These are phyloP conservation scores for Candida sp. DNA, from an alignment of 1,139 yeast species.

Conservation along the genomic window DNA sequence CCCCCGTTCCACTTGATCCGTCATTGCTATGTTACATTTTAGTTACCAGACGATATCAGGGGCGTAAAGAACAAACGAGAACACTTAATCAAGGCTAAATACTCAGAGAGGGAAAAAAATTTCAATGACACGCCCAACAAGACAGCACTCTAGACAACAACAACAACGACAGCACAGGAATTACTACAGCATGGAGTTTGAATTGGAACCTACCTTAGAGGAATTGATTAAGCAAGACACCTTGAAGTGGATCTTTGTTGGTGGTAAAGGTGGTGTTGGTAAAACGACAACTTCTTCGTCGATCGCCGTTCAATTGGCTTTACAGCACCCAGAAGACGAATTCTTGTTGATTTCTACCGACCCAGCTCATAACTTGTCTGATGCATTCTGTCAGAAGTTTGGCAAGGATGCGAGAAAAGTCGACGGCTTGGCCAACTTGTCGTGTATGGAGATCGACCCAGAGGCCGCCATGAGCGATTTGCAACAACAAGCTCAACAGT, in stretches of 20 bases:
- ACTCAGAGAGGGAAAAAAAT: background rate
- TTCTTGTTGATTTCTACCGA: constrained; percentile 94
- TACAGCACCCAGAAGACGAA: constrained; percentile 79
- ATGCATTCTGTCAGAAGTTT: constrained; percentile 97
- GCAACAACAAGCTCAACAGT: constrained; percentile 62
- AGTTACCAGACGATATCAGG: background rate
- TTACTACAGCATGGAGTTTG: constrained; percentile 40
- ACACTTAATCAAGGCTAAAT: background rate
- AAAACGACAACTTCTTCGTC: constrained; percentile 98
- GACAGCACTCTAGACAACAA: background rate
- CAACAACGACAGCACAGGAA: background rate
- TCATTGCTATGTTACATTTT: background rate
- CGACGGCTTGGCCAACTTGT: constrained; percentile 83
- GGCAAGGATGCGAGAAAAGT: constrained; percentile 96
- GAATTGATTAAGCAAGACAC: constrained; percentile 68
- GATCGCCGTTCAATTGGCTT: constrained; percentile 87
- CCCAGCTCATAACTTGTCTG: constrained; percentile 97
- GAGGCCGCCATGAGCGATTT: constrained; percentile 92
- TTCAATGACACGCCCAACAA: background rate
- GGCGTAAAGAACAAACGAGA: background rate
- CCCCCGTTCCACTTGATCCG: background rate
- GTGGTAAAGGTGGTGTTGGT: constrained; percentile 99
- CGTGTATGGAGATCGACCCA: constrained; percentile 99
- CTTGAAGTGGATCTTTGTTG: constrained; percentile 96
- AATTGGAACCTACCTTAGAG: constrained; percentile 69